Percentiles rank a stretch among this genome's conserved stretches.
Evolutionary conservation across 345 rosid species (phyloP).

Genomic region (Aethionema arabicum): DNA sequence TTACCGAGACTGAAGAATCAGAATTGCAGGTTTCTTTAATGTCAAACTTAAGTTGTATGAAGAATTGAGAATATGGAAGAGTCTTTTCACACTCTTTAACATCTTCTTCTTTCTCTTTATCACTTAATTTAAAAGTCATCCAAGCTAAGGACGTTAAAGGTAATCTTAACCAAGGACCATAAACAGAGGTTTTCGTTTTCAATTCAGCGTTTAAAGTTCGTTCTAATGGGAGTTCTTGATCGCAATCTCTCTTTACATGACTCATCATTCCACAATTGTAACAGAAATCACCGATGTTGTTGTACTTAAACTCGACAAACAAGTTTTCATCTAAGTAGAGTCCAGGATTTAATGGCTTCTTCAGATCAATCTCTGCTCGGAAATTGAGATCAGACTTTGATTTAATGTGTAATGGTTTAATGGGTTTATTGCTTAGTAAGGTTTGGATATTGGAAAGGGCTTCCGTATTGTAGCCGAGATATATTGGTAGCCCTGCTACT

Average conservation of each 20-base stretch:
- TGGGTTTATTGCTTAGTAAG: too few species aligned
- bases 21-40: neutral
- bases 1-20: neutral
- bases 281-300: too few species aligned
- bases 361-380: slow-evolving; percentile 16
- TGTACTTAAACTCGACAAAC: too few species aligned
- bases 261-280: too few species aligned
- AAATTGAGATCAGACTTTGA: neutral
- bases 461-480: neutral
- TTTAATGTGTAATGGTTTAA: too few species aligned
- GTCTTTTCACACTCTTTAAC: neutral
- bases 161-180: slow-evolving; percentile 27
- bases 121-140: neutral
- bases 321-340: too few species aligned
- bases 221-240: neutral
- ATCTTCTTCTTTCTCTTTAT: neutral
- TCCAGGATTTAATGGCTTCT: too few species aligned
- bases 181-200: slow-evolving; percentile 14
- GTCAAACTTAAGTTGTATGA: slow-evolving; percentile 24
- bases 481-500: slow-evolving; percentile 8
- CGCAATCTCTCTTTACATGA: slow-evolving; percentile 1
- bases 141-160: too few species aligned
- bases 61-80: too few species aligned
- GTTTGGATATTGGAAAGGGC: too few species aligned
- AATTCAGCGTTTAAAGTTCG: slow-evolving; percentile 24